Percentiles rank a stretch among this genome's conserved stretches.
Conservation (phyloP, 257 asterid species). For the Rubia yunnanensis region DNA sequence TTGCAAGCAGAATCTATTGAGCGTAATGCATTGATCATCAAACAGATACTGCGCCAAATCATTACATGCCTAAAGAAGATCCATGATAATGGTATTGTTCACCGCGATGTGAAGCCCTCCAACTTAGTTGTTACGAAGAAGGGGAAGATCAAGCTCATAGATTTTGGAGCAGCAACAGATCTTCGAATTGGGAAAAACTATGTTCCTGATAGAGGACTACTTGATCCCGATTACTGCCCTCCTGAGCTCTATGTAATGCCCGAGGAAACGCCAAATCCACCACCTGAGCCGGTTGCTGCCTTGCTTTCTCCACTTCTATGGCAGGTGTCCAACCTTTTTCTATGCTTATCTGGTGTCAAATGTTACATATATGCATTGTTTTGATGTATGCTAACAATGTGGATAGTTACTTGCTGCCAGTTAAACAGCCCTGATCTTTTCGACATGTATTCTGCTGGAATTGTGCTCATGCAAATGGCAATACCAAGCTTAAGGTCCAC, state of each 20-base stretch:
- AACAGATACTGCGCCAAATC: slow-evolving; percentile 90
- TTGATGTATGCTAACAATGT: background rate
- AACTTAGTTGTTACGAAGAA: slow-evolving; percentile 90
- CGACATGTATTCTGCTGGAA: slow-evolving; percentile 92
- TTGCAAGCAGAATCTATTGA: slow-evolving; percentile 58
- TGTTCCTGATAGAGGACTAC: slow-evolving; percentile 64
- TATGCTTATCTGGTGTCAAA: background rate
- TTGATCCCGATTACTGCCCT: slow-evolving; percentile 93
- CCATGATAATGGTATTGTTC: slow-evolving; percentile 82
- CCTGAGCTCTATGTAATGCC: slow-evolving; percentile 99
- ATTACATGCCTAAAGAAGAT: slow-evolving; percentile 82
- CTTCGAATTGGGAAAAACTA: slow-evolving; percentile 94
- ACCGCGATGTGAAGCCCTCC: slow-evolving; percentile 93
- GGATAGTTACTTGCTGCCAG: slow-evolving; percentile 34
- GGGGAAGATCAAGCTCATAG: slow-evolving; percentile 83
- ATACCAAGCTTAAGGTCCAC: slow-evolving; percentile 62
- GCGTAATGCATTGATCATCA: slow-evolving; percentile 80
- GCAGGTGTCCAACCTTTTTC: slow-evolving; percentile 46
- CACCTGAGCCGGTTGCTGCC: slow-evolving; percentile 96
- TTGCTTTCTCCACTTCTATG: slow-evolving; percentile 80
- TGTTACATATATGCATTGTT: background rate
- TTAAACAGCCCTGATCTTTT: slow-evolving; percentile 89
- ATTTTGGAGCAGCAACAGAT: slow-evolving; percentile 97
- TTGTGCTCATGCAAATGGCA: slow-evolving; percentile 91
- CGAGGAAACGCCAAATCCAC: slow-evolving; percentile 94